Percentiles rank a stretch among this genome's conserved stretches.
Conservation (phyloP, 2,329 filamentous ascomycete genomes). For the Aureobasidium melanogenum region DNA sequence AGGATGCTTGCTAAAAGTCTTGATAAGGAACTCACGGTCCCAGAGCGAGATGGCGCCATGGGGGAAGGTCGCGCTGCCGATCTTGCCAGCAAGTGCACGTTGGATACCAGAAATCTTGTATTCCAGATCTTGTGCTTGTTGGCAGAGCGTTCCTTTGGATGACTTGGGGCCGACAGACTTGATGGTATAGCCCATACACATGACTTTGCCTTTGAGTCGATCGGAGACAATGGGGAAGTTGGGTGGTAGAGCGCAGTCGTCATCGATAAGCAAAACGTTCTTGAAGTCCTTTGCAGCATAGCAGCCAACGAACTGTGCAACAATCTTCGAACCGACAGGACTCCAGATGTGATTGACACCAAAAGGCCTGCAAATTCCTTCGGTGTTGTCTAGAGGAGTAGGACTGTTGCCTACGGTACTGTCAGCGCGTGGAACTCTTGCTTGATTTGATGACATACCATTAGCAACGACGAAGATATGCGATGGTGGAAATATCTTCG, state of each 20-base stretch:
- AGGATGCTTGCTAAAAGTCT: conserved; percentile 40
- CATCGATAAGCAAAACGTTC: conserved; percentile 41
- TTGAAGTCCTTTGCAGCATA: conserved; percentile 38
- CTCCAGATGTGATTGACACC: conserved; percentile 43
- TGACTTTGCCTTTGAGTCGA: conserved; percentile 32
- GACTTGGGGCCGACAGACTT: conserved; percentile 25
- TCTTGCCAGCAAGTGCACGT: conserved; percentile 35
- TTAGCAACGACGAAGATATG: conserved; percentile 43
- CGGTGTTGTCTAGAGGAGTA: conserved; percentile 40
- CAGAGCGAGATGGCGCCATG: conserved; percentile 45
- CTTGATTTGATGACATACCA: conserved; percentile 19
- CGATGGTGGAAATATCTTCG: conserved; percentile 37
- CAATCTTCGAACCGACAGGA: conserved; percentile 41
- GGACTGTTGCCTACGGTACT: conserved; percentile 28
- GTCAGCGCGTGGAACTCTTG: neutral
- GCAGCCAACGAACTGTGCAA: conserved; percentile 42
- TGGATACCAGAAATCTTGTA: conserved; percentile 43
- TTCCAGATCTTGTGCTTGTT: conserved; percentile 40
- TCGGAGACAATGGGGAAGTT: conserved; percentile 41
- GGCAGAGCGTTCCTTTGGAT: conserved; percentile 18
- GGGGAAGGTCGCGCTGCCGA: conserved; percentile 42
- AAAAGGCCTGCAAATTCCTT: conserved; percentile 35
- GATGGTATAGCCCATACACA: conserved; percentile 43
- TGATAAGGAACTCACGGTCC: conserved; percentile 36
- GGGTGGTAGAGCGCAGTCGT: conserved; percentile 40